Evolutionary conservation across 1,284 basidiomycete species (phyloP), one percentile per base, ranked within the genome.

Genomic region (Ceratobasidium sp.): DNA sequence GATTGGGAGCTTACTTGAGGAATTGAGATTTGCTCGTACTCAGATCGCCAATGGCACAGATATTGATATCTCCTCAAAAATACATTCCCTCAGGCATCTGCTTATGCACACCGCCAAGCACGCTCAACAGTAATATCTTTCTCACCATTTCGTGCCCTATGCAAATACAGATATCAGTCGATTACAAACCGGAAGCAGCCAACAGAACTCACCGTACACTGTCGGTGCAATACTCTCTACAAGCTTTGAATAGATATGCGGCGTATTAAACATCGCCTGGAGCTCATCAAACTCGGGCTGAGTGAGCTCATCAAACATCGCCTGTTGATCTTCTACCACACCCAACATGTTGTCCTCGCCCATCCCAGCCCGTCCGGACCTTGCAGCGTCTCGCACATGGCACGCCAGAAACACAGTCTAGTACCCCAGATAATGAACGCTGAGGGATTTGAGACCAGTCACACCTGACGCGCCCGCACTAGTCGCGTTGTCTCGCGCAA

Each of bases 41-140:
- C 0, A 98, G 98, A 83, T 99, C 98, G 56, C 98, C 98, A 75
- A 99, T 94, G 79, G 99, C 97, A 84, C 97, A 99, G 78, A 99
- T 96, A 83, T 99, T 99, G 85, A 99, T 94, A 83, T 99, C 98
- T 1, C 98, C 98, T 85, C 98, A 92, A 23, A 99, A 89, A 84
- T 99, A 92, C 90, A 99, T 99, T 62, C 98, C 98, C 85, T 99
- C 98, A 0, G 89, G 87, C 0, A 97, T 99, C 84, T 96, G 92
- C 85, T 99, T 99, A 87, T 99, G 97, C 13, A 99, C 97, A 61
- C 98, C 98, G n/a, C 98, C 97, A 95, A 99, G 96, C 59, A 99
- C 90, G 84, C 99, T 98, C 15, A 99, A 88, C n/a, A 99, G 86
- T 52, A 99, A 89, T 10, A 98, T 98, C 85, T 99, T 99, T 87